A percentile compares a stretch with the other conserved stretches of the same genome.
Evolutionary conservation across 164 flowering plant genomes (phyloP).

Genomic region (Stephania yunnanensis): DNA sequence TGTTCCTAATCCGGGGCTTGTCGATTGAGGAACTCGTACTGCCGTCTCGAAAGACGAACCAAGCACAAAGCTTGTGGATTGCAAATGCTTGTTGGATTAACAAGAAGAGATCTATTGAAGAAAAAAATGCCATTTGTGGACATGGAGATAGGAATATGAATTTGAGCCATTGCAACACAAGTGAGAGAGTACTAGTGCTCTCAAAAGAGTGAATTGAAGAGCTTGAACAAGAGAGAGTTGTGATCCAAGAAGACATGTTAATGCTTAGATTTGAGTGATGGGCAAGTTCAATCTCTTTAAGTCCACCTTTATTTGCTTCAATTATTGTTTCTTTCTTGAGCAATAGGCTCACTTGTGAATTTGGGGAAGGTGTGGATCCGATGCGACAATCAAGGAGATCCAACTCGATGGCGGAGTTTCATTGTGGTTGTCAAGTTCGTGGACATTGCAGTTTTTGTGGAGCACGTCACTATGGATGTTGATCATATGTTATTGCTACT

Average conservation of each 20-base stretch:
- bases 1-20: slow-evolving; percentile 32
- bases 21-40: slow-evolving; percentile 21
- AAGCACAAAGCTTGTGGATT: slow-evolving; percentile 39
- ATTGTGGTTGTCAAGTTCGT: too few relatives aligned
- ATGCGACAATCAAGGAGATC: too few relatives aligned
- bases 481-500: too few relatives aligned
- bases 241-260: slow-evolving; percentile 27
- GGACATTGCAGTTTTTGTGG: too few relatives aligned
- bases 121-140: slow-evolving; percentile 59
- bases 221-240: slow-evolving; percentile 16
- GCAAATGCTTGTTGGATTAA: slow-evolving; percentile 35
- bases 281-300: background rate
- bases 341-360: too few relatives aligned
- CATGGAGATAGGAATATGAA: slow-evolving; percentile 83
- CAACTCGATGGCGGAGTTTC: too few relatives aligned
- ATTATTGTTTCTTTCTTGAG: background rate
- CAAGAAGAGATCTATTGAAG: slow-evolving; percentile 53
- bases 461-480: too few relatives aligned
- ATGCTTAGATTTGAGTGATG: background rate
- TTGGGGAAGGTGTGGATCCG: too few relatives aligned
- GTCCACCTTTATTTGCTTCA: background rate
- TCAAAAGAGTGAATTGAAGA: slow-evolving; percentile 8
- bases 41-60: slow-evolving; percentile 23
- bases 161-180: slow-evolving; percentile 17
- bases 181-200: background rate